A percentile compares a stretch with the other conserved stretches of the same genome.
phyloP scores from a whole-genome alignment of 306 rosid species.

The Carpinus viminea region DNA sequence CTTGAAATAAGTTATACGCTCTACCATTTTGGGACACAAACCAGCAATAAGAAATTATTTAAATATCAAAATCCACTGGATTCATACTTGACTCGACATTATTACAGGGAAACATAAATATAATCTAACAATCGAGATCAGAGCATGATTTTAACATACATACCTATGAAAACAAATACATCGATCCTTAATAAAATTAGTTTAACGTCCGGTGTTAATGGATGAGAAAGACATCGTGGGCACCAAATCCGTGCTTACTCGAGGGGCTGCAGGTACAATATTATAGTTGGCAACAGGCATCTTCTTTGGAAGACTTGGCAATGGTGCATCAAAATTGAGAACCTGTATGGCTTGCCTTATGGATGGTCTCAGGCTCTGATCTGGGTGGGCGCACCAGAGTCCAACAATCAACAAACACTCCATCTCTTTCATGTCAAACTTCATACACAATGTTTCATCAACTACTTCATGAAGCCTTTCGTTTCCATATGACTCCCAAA shows the following conservation, averaged over 20 bases:
- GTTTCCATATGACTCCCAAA: slow-evolving; percentile 40
- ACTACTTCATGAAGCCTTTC: slow-evolving; percentile 29
- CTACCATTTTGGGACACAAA: too few species aligned
- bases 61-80: too few species aligned
- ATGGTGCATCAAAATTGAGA: slow-evolving; percentile 34
- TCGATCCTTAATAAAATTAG: neutral
- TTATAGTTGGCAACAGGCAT: slow-evolving; percentile 42
- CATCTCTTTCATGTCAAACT: slow-evolving; percentile 36
- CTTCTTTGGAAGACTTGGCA: slow-evolving; percentile 32
- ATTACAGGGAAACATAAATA: too few species aligned
- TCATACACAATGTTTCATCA: slow-evolving; percentile 24
- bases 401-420: slow-evolving; percentile 35
- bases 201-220: neutral
- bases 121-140: too few species aligned
- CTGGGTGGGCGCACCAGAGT: slow-evolving; percentile 51
- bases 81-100: too few species aligned
- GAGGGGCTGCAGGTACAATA: neutral
- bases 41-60: too few species aligned
- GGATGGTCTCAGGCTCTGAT: slow-evolving; percentile 31
- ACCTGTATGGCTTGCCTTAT: slow-evolving; percentile 39
- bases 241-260: neutral
- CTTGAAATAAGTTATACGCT: too few species aligned
- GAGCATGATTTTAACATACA: neutral
- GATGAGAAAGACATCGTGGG: neutral
- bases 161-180: neutral